phyloP scores from a whole-genome alignment of 495 filamentous ascomycete species.

The Daldinia loculata region DNA sequence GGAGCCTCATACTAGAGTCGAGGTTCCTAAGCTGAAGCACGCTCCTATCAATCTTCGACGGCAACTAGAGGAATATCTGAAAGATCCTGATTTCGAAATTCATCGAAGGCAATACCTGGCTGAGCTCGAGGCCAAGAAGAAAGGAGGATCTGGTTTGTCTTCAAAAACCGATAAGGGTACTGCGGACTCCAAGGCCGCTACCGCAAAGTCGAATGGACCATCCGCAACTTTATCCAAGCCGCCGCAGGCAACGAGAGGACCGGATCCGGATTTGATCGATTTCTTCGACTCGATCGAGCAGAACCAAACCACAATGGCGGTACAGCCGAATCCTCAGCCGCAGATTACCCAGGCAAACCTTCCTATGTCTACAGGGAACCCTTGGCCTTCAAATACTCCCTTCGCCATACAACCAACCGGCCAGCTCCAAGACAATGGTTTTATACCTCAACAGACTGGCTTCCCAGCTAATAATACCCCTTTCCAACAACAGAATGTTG shows the following conservation, averaged over 20 bases:
- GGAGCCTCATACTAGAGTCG: slow-evolving; percentile 87
- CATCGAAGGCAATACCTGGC: slow-evolving; percentile 91
- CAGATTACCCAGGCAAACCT: slow-evolving; percentile 44
- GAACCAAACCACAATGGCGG: slow-evolving; percentile 78
- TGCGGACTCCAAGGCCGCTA: slow-evolving; percentile 50
- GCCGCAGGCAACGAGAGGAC: slow-evolving; percentile 61
- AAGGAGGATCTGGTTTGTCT: slow-evolving; percentile 51
- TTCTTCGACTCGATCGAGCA: slow-evolving; percentile 98
- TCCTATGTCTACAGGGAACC: slow-evolving; percentile 54
- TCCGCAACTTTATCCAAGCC: slow-evolving; percentile 19
- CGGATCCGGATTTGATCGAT: slow-evolving; percentile 88
- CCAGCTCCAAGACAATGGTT: slow-evolving; percentile 62
- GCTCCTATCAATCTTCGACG: slow-evolving; percentile 89
- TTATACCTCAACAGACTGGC: slow-evolving; percentile 56
- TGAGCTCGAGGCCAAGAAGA: slow-evolving; percentile 83
- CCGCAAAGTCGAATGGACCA: slow-evolving; percentile 45
- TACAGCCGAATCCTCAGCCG: slow-evolving; percentile 45
- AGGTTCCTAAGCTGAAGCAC: slow-evolving; percentile 97
- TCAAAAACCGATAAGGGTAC: slow-evolving; percentile 50
- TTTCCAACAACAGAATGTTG: slow-evolving; percentile 56
- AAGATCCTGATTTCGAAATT: slow-evolving; percentile 95
- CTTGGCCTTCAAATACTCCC: slow-evolving; percentile 50
- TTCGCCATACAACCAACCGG: slow-evolving; percentile 47
- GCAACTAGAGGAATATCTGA: slow-evolving; percentile 92
- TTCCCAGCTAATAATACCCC: slow-evolving; percentile 57